These are phyloP conservation scores for Dryas integrifolia DNA, from an alignment of 331 rosid species.

Conservation along the genomic window DNA sequence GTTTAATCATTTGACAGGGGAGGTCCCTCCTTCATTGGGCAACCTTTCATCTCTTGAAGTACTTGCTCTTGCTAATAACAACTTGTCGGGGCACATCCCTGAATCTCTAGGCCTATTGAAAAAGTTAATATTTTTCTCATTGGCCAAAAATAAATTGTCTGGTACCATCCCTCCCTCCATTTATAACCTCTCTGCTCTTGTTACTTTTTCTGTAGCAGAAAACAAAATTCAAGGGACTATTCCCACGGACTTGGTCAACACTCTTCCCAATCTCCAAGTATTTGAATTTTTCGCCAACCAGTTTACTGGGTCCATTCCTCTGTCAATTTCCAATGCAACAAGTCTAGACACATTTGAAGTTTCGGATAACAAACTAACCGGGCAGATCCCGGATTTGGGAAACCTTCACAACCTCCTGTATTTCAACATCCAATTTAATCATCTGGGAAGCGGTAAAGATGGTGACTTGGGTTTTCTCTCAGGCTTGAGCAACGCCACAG, in stretches of 20 bases:
- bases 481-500: constrained; percentile 14
- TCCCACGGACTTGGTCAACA: constrained; percentile 12
- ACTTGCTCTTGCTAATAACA: neutral
- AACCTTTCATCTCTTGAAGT: neutral
- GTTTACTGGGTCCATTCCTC: constrained; percentile 14
- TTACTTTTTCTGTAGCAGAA: fast-evolving
- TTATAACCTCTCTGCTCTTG: constrained; percentile 17
- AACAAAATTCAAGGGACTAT: constrained; percentile 22
- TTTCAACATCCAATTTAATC: neutral
- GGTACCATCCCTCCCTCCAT: constrained; percentile 21
- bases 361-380: neutral
- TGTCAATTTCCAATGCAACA: constrained; percentile 30
- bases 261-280: constrained; percentile 1
- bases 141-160: neutral
- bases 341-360: neutral
- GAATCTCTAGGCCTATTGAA: constrained; percentile 10
- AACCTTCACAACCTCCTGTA: neutral
- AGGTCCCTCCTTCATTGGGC: constrained; percentile 11
- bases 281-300: neutral
- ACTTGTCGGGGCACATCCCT: constrained; percentile 12
- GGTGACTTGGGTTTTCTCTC: constrained; percentile 21
- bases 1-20: neutral
- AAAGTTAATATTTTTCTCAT: neutral
- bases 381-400: neutral
- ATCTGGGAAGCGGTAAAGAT: neutral